These are phyloP conservation scores for Tricladium varicosporioides DNA, from an alignment of 2,329 filamentous ascomycete genomes.

Conservation along the genomic window DNA sequence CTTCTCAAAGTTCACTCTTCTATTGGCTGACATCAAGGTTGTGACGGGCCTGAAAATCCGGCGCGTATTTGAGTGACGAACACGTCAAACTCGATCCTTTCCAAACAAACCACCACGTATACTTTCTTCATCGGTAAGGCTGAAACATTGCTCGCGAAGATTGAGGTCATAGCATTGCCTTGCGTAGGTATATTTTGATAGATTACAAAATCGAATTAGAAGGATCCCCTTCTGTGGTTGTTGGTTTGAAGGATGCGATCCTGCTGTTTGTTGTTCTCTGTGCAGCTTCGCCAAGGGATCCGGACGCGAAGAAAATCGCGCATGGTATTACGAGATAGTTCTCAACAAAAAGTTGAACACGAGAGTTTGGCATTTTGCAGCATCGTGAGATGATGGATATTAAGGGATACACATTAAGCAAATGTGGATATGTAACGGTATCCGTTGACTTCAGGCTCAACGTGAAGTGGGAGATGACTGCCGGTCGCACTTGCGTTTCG, in stretches of 20 bases:
- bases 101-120: too few relatives aligned
- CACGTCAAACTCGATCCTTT: too few relatives aligned
- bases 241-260: background rate
- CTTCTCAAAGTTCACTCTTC: too few relatives aligned
- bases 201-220: too few relatives aligned
- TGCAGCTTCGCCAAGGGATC: background rate
- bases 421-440: background rate
- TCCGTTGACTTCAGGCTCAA: constrained; percentile 2
- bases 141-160: too few relatives aligned
- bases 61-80: too few relatives aligned
- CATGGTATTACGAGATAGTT: background rate
- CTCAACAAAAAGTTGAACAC: too few relatives aligned
- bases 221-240: background rate
- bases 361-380: background rate
- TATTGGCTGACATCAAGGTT: too few relatives aligned
- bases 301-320: background rate
- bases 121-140: too few relatives aligned
- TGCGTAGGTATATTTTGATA: too few relatives aligned
- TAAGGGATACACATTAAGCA: background rate
- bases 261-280: background rate
- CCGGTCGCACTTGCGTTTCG: constrained; percentile 15
- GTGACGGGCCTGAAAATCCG: too few relatives aligned
- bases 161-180: too few relatives aligned
- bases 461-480: background rate
- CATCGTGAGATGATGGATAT: background rate